Base-by-base conservation (phyloP, 805 yeast genomes). In the Candida tallmaniae region DNA sequence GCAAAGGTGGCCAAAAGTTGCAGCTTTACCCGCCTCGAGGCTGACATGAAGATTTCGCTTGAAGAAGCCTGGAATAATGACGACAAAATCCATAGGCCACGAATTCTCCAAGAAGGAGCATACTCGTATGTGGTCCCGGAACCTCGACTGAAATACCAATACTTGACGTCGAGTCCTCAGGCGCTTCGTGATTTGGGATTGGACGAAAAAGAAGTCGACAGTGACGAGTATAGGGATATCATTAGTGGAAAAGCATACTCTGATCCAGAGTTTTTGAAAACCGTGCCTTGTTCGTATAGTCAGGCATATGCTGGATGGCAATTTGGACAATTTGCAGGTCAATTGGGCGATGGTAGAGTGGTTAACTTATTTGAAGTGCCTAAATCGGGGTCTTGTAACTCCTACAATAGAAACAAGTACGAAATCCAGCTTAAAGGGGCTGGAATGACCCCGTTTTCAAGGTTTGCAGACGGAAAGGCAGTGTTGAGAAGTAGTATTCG, bases 381-480 rank as follows among this genome's bases (percentile, higher is more conserved):
- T 5, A 78, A 74, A 45, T 13, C 11, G 9, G 16, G 16, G 7
- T 29, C 15, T 16, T 23, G 23, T 21, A 13, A 30, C 9, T 4
- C 17, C 10, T 26, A 19, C 26, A 32, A n/a, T 14, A 56, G 71
- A 5, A 46, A 50, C 17, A 54, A 58, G 23, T 80, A 70, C 47
- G 90, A 81, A 43, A 45, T 90, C 2, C 97, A 90, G 60, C 60
- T 90, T 42, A 90, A 90, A 61, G 98, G 98, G 0, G 78, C 93
- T 3, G 98, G 98, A 0, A 65, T 74, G 45, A 90, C 97, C 0
- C 96, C 97, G 1, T 90, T 73, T 55, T 83, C 95, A 0, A 71
- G 98, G 40, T 90, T 89, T 68, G 97, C 96, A 0, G 98, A 90
- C 60, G 98, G 98, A 4, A 87, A 86, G 51, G 97, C 97, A 0